A percentile compares a stretch with the other conserved stretches of the same genome.
Evolutionary conservation across 208 protist genomes (phyloP).

Genomic region (Crithidia bombi): DNA sequence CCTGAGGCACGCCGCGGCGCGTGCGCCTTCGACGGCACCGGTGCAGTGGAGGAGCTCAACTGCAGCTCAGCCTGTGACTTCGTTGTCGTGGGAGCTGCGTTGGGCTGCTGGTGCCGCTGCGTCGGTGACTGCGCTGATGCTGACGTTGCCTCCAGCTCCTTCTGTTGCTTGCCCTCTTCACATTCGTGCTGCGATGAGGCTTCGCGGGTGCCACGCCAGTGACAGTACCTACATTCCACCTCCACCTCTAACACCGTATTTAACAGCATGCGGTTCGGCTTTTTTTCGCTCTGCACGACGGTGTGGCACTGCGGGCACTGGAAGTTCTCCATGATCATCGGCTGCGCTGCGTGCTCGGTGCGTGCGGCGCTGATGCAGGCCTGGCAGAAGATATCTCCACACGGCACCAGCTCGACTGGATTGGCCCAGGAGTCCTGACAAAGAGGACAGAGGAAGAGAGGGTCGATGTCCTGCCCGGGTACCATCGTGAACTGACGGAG

Average conservation of each 20-base stretch:
- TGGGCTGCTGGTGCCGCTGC: too few relatives aligned
- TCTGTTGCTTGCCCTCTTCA: conserved; percentile 5
- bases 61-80: background rate
- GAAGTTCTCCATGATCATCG: conserved; percentile 36
- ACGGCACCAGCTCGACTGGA: conserved; percentile 45
- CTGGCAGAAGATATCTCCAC: conserved; percentile 67
- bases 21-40: background rate
- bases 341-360: conserved; percentile 27
- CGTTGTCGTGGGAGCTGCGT: too few relatives aligned
- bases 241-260: conserved; percentile 65
- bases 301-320: conserved; percentile 70
- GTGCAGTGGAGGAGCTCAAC: background rate
- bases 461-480: conserved; percentile 41
- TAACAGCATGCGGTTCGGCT: conserved; percentile 69
- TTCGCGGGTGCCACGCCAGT: conserved; percentile 66
- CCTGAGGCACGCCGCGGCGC: background rate
- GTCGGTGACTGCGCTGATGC: background rate
- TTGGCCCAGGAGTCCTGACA: conserved; percentile 81
- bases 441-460: conserved; percentile 55
- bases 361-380: conserved; percentile 43
- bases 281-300: conserved; percentile 36
- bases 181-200: conserved; percentile 32
- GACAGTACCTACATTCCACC: conserved; percentile 63
- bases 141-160: background rate
- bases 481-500: conserved; percentile 33